A percentile compares a stretch with the other conserved stretches of the same genome.
Conservation (phyloP, 306 rosid genomes). For the Oxytropis ochrocephala region DNA sequence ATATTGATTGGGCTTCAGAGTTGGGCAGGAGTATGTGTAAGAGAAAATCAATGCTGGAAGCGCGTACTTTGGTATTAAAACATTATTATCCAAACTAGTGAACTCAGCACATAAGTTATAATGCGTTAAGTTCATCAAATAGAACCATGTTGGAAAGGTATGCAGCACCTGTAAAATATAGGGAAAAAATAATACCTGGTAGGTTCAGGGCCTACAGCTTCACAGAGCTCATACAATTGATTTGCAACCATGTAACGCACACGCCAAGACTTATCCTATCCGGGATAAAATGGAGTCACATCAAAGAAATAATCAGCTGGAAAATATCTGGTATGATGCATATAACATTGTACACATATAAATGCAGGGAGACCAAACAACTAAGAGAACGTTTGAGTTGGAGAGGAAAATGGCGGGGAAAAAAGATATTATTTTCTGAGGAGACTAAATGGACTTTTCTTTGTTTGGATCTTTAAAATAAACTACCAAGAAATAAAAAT, state of each 20-base stretch:
- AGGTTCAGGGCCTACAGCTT: slow-evolving; percentile 97
- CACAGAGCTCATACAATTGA: slow-evolving; percentile 90
- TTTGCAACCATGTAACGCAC: slow-evolving; percentile 99
- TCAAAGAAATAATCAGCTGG: background rate
- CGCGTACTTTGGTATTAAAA: background rate
- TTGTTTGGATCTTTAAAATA: background rate
- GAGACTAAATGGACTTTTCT: background rate
- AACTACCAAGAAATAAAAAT: background rate
- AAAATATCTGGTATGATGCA: background rate
- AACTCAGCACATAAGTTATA: background rate
- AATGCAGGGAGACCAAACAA: background rate
- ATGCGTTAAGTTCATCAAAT: background rate
- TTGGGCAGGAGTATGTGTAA: background rate
- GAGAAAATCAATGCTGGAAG: slow-evolving; percentile 6
- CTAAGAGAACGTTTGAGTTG: background rate
- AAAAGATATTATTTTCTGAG: background rate
- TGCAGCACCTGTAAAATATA: background rate
- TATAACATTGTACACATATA: background rate
- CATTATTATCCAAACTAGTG: background rate
- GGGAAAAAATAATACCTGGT: slow-evolving; percentile 54
- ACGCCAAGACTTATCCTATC: slow-evolving; percentile 97
- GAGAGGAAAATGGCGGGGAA: background rate
- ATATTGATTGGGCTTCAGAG: background rate
- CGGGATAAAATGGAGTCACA: slow-evolving; percentile 19
- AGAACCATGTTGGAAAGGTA: slow-evolving; percentile 12